Conservation (phyloP, 495 filamentous ascomycete species). For the Neurospora pannonica region DNA sequence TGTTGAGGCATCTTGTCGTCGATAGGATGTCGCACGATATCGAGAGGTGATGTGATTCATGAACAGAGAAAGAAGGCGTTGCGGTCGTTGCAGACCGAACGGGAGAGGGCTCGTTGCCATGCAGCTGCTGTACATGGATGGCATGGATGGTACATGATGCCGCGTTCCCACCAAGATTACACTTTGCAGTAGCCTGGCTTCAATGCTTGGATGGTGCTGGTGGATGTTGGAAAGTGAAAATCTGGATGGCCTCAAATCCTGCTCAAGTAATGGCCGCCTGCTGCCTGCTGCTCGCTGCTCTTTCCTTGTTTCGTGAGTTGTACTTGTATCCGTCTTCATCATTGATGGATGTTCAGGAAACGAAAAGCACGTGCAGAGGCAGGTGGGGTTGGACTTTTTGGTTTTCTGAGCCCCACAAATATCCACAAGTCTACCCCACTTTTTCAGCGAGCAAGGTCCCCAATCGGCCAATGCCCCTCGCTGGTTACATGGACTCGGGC, state of each 20-base stretch:
- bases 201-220: background rate
- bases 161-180: background rate
- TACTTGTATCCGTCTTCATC: background rate
- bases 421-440: background rate
- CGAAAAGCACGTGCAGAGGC: background rate
- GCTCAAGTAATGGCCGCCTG: background rate
- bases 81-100: background rate
- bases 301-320: background rate
- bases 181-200: background rate
- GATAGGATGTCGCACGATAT: background rate
- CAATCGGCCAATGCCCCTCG: background rate
- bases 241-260: background rate
- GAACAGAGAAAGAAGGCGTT: background rate
- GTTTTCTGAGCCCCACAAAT: background rate
- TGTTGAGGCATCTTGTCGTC: background rate
- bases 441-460: background rate
- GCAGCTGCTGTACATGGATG: slow-evolving; percentile 1
- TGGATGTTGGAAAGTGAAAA: background rate
- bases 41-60: background rate
- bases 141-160: background rate
- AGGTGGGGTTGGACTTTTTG: background rate
- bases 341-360: background rate
- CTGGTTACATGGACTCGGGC: background rate
- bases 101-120: slow-evolving; percentile 1
- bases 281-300: background rate